A percentile compares a stretch with the other conserved stretches of the same genome.
phyloP scores from a whole-genome alignment of 2,329 filamentous ascomycete species.

The Ophiostoma himal-ulmi region DNA sequence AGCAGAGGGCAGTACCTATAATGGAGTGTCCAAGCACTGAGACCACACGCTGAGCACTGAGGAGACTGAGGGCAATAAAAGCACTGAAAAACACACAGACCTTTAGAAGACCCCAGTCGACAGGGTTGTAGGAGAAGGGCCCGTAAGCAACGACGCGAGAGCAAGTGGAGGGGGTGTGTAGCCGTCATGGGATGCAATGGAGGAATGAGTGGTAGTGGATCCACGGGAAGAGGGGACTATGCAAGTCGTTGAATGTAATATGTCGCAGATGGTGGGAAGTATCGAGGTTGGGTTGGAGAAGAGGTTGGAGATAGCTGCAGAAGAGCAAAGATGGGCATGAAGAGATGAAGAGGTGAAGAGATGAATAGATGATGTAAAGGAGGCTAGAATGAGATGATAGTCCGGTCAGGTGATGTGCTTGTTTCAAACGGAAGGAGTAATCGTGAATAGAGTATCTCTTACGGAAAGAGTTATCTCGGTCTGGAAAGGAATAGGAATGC shows the following conservation, averaged over 20 bases:
- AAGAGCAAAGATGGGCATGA: background rate
- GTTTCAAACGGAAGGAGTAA: background rate
- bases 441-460: background rate
- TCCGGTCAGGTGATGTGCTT: no score
- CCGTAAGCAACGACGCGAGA: slow-evolving; percentile 10
- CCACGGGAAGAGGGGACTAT: slow-evolving; percentile 18
- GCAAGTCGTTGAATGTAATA: slow-evolving; percentile 13
- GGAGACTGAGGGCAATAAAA: no score
- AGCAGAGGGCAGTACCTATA: slow-evolving; percentile 8
- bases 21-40: background rate
- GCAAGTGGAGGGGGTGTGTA: slow-evolving; percentile 12
- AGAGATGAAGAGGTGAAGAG: background rate
- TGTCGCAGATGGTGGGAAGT: background rate
- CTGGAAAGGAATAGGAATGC: background rate
- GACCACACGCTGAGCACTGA: background rate
- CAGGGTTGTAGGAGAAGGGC: background rate
- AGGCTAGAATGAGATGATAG: background rate
- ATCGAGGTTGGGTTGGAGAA: background rate
- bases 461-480: background rate
- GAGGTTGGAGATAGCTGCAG: background rate
- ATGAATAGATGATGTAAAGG: background rate
- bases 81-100: background rate
- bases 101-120: background rate
- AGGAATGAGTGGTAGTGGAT: slow-evolving; percentile 22
- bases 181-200: background rate